phyloP scores from a whole-genome alignment of 106 monocot species.

The Xerophyta viscosa region DNA sequence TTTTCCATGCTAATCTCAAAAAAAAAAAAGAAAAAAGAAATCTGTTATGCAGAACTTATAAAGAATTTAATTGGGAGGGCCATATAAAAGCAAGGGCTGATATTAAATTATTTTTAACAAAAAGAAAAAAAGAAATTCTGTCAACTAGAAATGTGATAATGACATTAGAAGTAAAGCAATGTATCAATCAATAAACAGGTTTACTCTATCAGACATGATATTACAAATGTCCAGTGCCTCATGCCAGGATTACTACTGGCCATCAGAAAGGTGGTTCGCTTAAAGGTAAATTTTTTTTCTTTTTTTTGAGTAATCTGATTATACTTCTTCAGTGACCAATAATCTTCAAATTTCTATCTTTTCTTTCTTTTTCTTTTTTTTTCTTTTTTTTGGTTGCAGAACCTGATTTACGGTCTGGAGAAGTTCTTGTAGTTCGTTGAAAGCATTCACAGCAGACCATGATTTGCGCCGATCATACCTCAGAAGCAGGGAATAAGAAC shows the following conservation, averaged over 20 bases:
- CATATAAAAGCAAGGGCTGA: too few species aligned
- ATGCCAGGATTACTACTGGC: slow-evolving; percentile 84
- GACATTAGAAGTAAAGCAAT: too few species aligned
- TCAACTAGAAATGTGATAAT: too few species aligned
- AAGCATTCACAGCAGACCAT: not conserved
- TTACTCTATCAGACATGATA: slow-evolving; percentile 64
- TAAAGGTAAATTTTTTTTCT: slow-evolving; percentile 47
- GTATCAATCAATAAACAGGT: too few species aligned
- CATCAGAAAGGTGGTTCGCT: slow-evolving; percentile 72
- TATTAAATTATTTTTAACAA: too few species aligned
- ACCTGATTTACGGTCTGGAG: slow-evolving; percentile 82
- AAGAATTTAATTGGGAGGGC: too few species aligned
- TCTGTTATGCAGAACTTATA: too few species aligned
- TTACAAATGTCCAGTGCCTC: slow-evolving; percentile 55
- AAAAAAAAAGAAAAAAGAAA: too few species aligned
- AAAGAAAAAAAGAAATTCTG: too few species aligned
- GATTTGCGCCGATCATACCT: not conserved
- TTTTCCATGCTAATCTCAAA: too few species aligned
- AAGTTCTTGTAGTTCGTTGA: slow-evolving; percentile 59
- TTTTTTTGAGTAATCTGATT: not conserved
- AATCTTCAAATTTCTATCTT: too few species aligned
- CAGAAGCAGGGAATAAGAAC: not conserved
- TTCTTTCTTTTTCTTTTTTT: too few species aligned
- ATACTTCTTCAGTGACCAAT: not conserved
- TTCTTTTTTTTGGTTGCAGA: slow-evolving; percentile 46